Evolutionary conservation across 2,329 filamentous ascomycete genomes (phyloP).

Genomic region (Amesomyces nigricolor): DNA sequence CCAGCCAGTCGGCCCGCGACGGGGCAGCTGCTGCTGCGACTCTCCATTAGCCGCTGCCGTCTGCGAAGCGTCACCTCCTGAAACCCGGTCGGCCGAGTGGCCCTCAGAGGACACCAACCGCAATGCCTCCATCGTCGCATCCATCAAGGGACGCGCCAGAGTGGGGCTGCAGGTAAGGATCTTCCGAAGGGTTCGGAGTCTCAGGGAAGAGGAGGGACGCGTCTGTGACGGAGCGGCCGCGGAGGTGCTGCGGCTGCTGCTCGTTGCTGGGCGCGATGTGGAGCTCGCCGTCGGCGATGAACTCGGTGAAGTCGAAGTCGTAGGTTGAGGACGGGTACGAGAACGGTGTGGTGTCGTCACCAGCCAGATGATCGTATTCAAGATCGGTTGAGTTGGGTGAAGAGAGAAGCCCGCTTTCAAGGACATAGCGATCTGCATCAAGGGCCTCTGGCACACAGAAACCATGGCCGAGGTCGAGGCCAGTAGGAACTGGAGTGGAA

Average conservation of each 20-base stretch:
- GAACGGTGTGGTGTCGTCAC: slow-evolving; percentile 47
- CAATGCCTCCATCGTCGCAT: slow-evolving; percentile 70
- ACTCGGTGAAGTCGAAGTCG: slow-evolving; percentile 49
- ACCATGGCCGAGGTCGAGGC: slow-evolving; percentile 64
- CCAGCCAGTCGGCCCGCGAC: slow-evolving; percentile 27
- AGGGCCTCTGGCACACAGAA: slow-evolving; percentile 61
- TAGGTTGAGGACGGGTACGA: slow-evolving; percentile 38
- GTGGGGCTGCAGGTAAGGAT: slow-evolving; percentile 68
- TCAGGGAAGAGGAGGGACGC: slow-evolving; percentile 52
- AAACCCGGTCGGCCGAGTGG: slow-evolving; percentile 42
- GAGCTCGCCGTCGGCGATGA: slow-evolving; percentile 50
- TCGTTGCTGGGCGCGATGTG: slow-evolving; percentile 25
- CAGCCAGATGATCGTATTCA: slow-evolving; percentile 63
- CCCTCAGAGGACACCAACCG: slow-evolving; percentile 60
- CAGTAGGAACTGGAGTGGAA: slow-evolving; percentile 55
- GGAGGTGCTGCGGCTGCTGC: slow-evolving; percentile 44
- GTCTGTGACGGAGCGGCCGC: slow-evolving; percentile 48
- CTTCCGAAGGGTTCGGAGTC: slow-evolving; percentile 56
- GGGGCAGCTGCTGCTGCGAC: slow-evolving; percentile 21
- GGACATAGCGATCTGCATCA: slow-evolving; percentile 69
- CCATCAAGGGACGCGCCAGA: slow-evolving; percentile 66
- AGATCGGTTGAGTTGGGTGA: slow-evolving; percentile 60
- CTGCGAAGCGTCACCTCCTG: slow-evolving; percentile 31
- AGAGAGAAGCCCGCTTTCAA: slow-evolving; percentile 73
- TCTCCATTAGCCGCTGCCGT: slow-evolving; percentile 30